Conservation (phyloP, 176 grass and related monocot species). For the Ensete glaucum region DNA sequence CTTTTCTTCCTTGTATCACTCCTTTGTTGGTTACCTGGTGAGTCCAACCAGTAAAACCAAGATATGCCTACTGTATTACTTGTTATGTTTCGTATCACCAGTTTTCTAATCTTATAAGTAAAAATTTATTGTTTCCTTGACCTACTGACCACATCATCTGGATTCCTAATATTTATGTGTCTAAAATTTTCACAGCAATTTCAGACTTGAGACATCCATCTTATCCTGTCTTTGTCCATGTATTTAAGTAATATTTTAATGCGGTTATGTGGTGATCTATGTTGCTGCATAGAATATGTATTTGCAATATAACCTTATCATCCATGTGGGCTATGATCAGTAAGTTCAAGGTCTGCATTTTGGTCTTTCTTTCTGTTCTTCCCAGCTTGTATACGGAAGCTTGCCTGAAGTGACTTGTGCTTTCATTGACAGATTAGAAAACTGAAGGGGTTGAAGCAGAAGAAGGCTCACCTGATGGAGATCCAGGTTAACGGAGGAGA, state of each 20-base stretch:
- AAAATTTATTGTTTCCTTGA: too few relatives aligned
- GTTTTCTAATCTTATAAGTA: too few relatives aligned
- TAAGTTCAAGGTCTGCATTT: neutral
- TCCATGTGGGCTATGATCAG: too few relatives aligned
- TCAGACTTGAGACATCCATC: too few relatives aligned
- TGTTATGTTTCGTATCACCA: neutral
- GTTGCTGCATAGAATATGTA: too few relatives aligned
- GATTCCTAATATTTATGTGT: too few relatives aligned
- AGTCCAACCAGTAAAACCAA: neutral
- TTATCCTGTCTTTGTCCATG: too few relatives aligned
- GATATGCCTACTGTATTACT: neutral
- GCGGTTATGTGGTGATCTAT: too few relatives aligned
- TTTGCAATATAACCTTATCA: too few relatives aligned
- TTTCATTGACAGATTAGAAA: conserved; percentile 45
- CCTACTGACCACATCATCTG: too few relatives aligned
- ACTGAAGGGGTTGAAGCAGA: conserved; percentile 89
- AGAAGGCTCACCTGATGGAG: conserved; percentile 94
- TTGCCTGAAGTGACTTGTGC: neutral
- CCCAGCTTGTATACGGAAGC: neutral
- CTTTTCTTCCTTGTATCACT: neutral
- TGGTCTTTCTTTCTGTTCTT: neutral
- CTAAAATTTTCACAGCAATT: too few relatives aligned
- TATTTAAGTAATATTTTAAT: too few relatives aligned
- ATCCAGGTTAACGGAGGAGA: conserved; percentile 81
- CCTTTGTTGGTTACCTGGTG: neutral